Evolutionary conservation across 164 flowering plant genomes (phyloP).

Genomic region (Nymphaea colorata): DNA sequence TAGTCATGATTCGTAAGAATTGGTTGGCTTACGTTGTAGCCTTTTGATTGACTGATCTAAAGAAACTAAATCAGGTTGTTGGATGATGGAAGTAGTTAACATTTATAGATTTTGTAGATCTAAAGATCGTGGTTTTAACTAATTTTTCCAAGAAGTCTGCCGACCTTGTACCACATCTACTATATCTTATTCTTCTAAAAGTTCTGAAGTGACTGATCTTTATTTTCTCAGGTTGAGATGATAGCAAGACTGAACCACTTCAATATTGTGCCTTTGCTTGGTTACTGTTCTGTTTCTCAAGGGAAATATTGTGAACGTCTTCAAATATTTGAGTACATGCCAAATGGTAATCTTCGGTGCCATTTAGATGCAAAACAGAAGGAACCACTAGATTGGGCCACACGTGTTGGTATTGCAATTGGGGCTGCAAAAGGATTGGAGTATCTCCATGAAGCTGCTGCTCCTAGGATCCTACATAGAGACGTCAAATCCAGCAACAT

Average conservation of each 20-base stretch:
- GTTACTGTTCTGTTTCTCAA: slow-evolving; percentile 73
- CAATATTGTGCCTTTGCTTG: slow-evolving; percentile 87
- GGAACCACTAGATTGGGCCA: slow-evolving; percentile 57
- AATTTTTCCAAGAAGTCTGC: too few relatives aligned
- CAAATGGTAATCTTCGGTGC: slow-evolving; percentile 81
- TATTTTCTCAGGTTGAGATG: slow-evolving; percentile 52
- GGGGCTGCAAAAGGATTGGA: slow-evolving; percentile 98
- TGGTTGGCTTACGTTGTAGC: too few relatives aligned
- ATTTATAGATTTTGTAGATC: too few relatives aligned
- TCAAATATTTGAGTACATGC: slow-evolving; percentile 75
- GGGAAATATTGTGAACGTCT: slow-evolving; percentile 70
- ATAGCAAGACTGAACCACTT: slow-evolving; percentile 86
- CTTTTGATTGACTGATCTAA: too few relatives aligned
- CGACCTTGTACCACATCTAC: too few relatives aligned
- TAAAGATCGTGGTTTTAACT: too few relatives aligned
- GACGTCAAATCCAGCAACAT: slow-evolving; percentile 96
- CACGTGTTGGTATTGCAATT: slow-evolving; percentile 76
- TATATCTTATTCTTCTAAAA: background rate
- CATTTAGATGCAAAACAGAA: slow-evolving; percentile 54
- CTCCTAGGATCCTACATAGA: slow-evolving; percentile 92
- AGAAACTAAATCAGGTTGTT: too few relatives aligned
- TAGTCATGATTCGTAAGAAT: too few relatives aligned
- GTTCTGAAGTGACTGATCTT: background rate
- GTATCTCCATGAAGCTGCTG: slow-evolving; percentile 97
- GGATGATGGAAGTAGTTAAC: too few relatives aligned